Base-by-base conservation (phyloP, 2,329 filamentous ascomycete species). In the Leptoxyphium fumago region DNA sequence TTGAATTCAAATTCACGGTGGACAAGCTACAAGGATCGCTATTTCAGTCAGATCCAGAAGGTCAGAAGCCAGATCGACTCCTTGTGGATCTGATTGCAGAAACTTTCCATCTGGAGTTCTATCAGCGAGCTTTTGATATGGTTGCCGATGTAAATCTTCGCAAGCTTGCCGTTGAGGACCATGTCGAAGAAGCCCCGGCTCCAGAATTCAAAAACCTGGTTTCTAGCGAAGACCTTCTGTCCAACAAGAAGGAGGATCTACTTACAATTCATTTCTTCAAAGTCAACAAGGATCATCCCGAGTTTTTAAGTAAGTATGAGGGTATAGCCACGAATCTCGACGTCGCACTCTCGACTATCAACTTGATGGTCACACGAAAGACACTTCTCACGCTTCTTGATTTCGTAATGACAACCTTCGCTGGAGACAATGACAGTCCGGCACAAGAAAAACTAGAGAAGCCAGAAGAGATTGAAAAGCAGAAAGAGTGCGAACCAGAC, bases 181-280 rank as follows among this genome's bases (percentile, higher is more conserved):
- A 96, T 58, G 89, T 99, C 8, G 89, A 84, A 52, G 72, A 91
- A 51, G 82, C 89, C 43, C 80, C 87, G 0, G 69, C 84, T 0
- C 81, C 82, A 7, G 89, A 96, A 56, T 98, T 99, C 70, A 94
- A 91, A 64, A 89, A 89, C 21, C 93, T 99, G 42, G 78, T 99
- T n/a, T 94, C 88, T 0, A 95, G 91, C 1, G 89, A 94, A 56
- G 78, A 82, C 21, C 74, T 72, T 36, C 67, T 73, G 45, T 64
- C 80, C 39, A 77, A 83, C 46, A 79, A 84, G 48, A 77, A 84
- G 47, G 86, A 78, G 48, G 77, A 93, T 53, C 74, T 98, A 10
- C 84, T 98, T 52, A 78, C 81, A 42, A 74, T 98, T 54, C 94
- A 89, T 56, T 94, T 94, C 55, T 74, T 86, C 47, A 86, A 83